Percentiles rank a stretch among this genome's conserved stretches.
These are phyloP conservation scores for Russula griseocarnosa DNA, from an alignment of 768 basidiomycete species.

Conservation along the genomic window DNA sequence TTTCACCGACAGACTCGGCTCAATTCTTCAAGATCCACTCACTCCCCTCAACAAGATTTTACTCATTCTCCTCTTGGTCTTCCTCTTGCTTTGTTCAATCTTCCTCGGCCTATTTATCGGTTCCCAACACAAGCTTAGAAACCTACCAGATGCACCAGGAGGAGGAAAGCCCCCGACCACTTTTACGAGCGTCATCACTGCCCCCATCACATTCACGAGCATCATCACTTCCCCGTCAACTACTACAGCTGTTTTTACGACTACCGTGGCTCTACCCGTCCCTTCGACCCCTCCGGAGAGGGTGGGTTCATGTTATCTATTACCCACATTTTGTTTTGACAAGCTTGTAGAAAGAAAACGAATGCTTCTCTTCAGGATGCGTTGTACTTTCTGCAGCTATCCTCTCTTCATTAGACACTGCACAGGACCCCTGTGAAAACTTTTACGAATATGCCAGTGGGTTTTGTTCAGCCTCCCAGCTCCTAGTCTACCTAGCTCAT, in stretches of 20 bases:
- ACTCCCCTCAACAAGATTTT: slow-evolving; percentile 82
- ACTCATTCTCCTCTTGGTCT: slow-evolving; percentile 63
- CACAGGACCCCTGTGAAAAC: slow-evolving; percentile 90
- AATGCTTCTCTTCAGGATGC: slow-evolving; percentile 76
- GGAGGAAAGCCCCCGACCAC: slow-evolving; percentile 40
- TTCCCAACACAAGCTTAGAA: slow-evolving; percentile 68
- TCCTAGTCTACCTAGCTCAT: neutral
- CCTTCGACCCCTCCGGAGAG: slow-evolving; percentile 49
- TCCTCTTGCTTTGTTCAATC: slow-evolving; percentile 79
- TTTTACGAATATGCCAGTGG: slow-evolving; percentile 91
- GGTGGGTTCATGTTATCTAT: neutral
- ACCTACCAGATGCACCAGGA: slow-evolving; percentile 42
- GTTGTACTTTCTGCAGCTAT: slow-evolving; percentile 80
- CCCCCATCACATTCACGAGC: slow-evolving; percentile 43
- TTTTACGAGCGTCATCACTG: slow-evolving; percentile 35
- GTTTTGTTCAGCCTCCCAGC: slow-evolving; percentile 35
- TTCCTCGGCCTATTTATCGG: slow-evolving; percentile 94
- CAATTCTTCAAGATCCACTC: slow-evolving; percentile 69
- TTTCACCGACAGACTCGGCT: slow-evolving; percentile 47
- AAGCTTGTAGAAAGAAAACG: slow-evolving; percentile 46
- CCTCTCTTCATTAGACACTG: slow-evolving; percentile 70
- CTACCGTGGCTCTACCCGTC: slow-evolving; percentile 37
- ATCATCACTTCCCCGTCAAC: slow-evolving; percentile 37
- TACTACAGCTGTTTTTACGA: slow-evolving; percentile 38
- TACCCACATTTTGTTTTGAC: neutral